Percentiles rank a stretch among this genome's conserved stretches.
These are phyloP conservation scores for Aspergillus ellipticus DNA, from an alignment of 495 filamentous ascomycete species.

Conservation along the genomic window DNA sequence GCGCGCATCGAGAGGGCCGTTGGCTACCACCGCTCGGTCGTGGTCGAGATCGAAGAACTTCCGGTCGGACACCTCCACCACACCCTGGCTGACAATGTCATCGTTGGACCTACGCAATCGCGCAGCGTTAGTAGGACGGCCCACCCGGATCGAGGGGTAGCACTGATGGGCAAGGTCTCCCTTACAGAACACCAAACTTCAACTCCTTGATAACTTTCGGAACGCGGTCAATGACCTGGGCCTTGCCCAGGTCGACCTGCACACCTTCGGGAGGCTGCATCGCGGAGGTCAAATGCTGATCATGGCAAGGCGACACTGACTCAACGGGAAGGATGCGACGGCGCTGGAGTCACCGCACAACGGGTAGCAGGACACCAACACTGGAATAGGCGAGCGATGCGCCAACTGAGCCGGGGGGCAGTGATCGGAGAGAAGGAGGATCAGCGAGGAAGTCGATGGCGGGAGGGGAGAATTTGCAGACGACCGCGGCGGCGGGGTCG, in stretches of 20 bases:
- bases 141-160: constrained; percentile 6
- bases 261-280: constrained; percentile 50
- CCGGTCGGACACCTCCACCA: constrained; percentile 86
- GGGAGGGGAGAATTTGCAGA: constrained; percentile 21
- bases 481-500: constrained; percentile 23
- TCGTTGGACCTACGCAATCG: constrained; percentile 64
- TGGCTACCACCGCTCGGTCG: constrained; percentile 61
- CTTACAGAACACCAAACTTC: constrained; percentile 88
- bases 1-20: constrained; percentile 83
- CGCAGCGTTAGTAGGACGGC: constrained; percentile 12
- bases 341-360: constrained; percentile 7
- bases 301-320: constrained; percentile 40
- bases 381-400: not conserved
- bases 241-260: constrained; percentile 62
- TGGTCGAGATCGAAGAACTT: constrained; percentile 83
- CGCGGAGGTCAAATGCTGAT: constrained; percentile 35
- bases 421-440: not conserved
- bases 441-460: not conserved
- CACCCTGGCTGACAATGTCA: constrained; percentile 90
- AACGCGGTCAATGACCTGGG: constrained; percentile 80
- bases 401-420: not conserved
- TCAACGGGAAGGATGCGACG: constrained; percentile 18
- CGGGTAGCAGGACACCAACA: not conserved
- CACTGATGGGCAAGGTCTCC: not conserved
- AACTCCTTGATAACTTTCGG: constrained; percentile 90